Evolutionary conservation across 352 stramenopile genomes (phyloP), one percentile per base, ranked within the genome.

Genomic region (Globisporangium spiculum): DNA sequence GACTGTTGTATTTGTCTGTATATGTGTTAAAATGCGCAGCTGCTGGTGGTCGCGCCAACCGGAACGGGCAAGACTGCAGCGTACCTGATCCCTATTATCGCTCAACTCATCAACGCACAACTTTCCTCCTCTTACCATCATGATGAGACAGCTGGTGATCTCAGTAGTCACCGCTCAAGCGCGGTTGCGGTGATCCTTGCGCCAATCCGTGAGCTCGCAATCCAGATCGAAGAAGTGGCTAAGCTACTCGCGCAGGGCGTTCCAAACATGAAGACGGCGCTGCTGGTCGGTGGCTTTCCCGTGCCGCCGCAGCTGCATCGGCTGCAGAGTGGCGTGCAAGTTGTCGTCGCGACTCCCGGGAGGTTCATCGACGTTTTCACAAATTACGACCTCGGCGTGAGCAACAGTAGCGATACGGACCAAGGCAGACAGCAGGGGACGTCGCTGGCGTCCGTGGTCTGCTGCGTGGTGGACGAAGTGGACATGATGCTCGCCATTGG

Each of bases 391-490:
- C 5, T 61, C 3, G 12, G 38, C 14, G 60, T 12, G 34, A 8
- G 32, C 36, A 26, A 22, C 12, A 20, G 30, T 16, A 22, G 66
- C 4, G 57, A 65, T 6, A 44, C n/a, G 14, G 56, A 58, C 6
- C 41, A 27, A 26, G 44, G 14, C 0, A 36, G 27, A 32, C 27
- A 32, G 2, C 36, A 73, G 22, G 22, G 68, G 8, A 27, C 56
- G 8, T 55, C 75, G 36, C 59, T 84, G 20, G 55, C 69, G 12
- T 66, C 76, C 12, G 77, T 85, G n/a, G 75, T 75, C 12, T 80
- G 73, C 18, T 91, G 83, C 57, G 71, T 92, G 1, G 60, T 94
- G 34, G 86, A 94, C 63, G 86, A 94, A 79, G 81, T 92, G 20
- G 86, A 94, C 63, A 75, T 86, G 63, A 90, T 94, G 80, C 66